A percentile compares a stretch with the other conserved stretches of the same genome.
Evolutionary conservation across 306 rosid genomes (phyloP).

Genomic region (Vicia sativa): DNA sequence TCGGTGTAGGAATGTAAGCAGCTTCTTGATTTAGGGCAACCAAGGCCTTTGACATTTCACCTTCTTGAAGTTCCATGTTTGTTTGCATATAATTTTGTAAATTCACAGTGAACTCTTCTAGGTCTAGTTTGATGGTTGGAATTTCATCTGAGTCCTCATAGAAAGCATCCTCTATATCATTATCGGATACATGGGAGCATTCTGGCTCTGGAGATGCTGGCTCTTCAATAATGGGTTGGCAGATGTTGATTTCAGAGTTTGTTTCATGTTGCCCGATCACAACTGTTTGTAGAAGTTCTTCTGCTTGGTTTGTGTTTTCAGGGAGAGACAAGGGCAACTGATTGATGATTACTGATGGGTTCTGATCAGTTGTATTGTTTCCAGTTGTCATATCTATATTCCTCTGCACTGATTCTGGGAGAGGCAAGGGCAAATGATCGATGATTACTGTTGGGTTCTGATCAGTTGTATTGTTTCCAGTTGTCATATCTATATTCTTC

Average conservation of each 20-base stretch:
- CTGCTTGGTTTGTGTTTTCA: conserved; percentile 50
- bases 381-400: conserved; percentile 60
- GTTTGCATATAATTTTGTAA: conserved; percentile 81
- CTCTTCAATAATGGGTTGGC: conserved; percentile 95
- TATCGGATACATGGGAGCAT: conserved; percentile 47
- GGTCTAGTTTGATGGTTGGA: conserved; percentile 81
- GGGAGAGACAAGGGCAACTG: conserved; percentile 58
- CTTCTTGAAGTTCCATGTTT: conserved; percentile 88
- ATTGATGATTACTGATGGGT: conserved; percentile 40
- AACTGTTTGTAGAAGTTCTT: conserved; percentile 53
- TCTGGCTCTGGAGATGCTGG: conserved; percentile 93
- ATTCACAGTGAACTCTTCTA: conserved; percentile 81
- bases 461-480: conserved; percentile 48
- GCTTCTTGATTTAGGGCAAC: conserved; percentile 77
- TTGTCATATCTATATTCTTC: conserved; percentile 59
- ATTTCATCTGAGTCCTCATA: conserved; percentile 72
- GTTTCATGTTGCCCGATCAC: conserved; percentile 40
- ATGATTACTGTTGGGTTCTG: conserved; percentile 42
- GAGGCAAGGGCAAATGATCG: conserved; percentile 52
- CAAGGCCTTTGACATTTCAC: conserved; percentile 88
- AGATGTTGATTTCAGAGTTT: conserved; percentile 43
- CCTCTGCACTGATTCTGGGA: conserved; percentile 78
- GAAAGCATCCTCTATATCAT: conserved; percentile 77
- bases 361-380: conserved; percentile 45
- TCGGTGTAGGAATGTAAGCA: conserved; percentile 82